Evolutionary conservation across 2,329 filamentous ascomycete genomes (phyloP), one percentile per base, ranked within the genome.

Genomic region (Zymoseptoria tritici): DNA sequence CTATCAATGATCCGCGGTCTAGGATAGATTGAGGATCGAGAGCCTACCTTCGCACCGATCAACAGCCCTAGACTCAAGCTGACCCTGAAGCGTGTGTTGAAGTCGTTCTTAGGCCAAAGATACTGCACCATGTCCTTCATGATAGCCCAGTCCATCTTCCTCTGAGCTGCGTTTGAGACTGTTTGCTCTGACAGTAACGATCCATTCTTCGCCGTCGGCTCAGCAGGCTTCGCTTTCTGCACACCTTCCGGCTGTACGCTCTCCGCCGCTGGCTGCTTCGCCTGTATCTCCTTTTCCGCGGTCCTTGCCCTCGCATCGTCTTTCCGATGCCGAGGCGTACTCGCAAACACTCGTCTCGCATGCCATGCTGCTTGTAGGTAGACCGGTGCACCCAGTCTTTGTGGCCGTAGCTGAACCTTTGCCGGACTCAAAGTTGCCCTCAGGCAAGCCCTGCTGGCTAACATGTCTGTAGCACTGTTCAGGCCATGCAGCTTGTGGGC

Each of bases 121-220:
- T 99, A 99, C 63, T 87, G 87, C 61, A 88, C 87, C 93, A 99
- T 97, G 74, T 99, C 93, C 77, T 89, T 95, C 81, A 99, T 94
- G 67, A 99, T 99, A 54, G 92, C 92, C 93, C 93, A 97, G 72
- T 99, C 94, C 8, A 92, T 93, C 77, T 92, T 95, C 68, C 94
- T 85, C 81, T 99, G 95, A 76, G 97, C 90, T 68, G 92, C 86
- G 20, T 85, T 87, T 55, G 85, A 85, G 71, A 84, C 72, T 1
- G 84, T 86, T 62, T 88, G 82, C 70, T 88, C 80, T 11, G 81
- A 77, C 20, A 89, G 82, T 51, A 92, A 75, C 29, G 84, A 80
- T 67, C 87, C 85, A 60, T 71, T 67, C 65, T 76, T 76, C 21
- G 68, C 68, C 11, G 65, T 62, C n/a, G 70, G 68, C 49, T 68